Evolutionary conservation across 1,139 yeast genomes (phyloP).

Genomic region (Debaryomyces udenii): DNA sequence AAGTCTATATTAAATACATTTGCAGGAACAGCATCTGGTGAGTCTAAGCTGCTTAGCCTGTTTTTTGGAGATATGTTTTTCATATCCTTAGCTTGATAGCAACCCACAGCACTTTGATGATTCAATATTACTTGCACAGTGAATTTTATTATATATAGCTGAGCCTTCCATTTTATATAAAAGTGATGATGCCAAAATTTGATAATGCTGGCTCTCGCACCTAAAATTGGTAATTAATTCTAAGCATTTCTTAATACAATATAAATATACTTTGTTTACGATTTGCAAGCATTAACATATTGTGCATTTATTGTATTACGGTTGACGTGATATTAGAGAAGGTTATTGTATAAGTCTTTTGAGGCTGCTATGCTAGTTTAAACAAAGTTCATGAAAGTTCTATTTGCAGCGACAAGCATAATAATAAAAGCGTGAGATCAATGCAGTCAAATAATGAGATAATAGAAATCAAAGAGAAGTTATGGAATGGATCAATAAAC

Average conservation of each 20-base stretch:
- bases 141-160: background rate
- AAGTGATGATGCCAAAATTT: slow-evolving; percentile 1
- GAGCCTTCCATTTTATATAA: slow-evolving; percentile 2
- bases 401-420: no score
- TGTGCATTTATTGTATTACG: slow-evolving; percentile 3
- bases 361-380: no score
- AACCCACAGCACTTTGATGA: background rate
- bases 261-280: background rate
- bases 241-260: slow-evolving; percentile 5
- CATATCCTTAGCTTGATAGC: background rate
- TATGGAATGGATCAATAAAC: slow-evolving; percentile 64
- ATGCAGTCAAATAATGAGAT: slow-evolving; percentile 6
- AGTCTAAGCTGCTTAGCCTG: slow-evolving; percentile 27
- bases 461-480: slow-evolving; percentile 32
- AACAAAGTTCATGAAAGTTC: no score
- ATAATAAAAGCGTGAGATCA: background rate
- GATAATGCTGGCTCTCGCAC: slow-evolving; percentile 13
- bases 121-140: background rate
- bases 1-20: slow-evolving; percentile 27
- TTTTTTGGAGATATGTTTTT: slow-evolving; percentile 16
- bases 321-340: no score
- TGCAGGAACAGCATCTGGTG: slow-evolving; percentile 28
- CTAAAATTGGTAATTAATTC: slow-evolving; percentile 1
- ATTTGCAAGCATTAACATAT: background rate
- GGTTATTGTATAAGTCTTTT: no score